Conservation (phyloP, 768 basidiomycete genomes). For the Royoungia palumana region DNA sequence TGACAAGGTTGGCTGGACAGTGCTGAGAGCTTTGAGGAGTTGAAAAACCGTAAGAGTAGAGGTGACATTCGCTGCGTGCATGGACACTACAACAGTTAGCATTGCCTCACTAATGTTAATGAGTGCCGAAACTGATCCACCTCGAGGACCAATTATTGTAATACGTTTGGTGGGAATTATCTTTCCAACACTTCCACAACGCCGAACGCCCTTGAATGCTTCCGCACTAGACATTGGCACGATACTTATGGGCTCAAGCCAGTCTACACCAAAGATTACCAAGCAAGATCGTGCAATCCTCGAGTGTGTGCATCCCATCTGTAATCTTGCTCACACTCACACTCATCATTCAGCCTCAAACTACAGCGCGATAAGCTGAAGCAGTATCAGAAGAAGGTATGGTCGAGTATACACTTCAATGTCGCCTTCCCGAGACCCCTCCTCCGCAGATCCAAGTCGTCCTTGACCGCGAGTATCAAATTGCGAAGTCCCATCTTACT, state of each 20-base stretch:
- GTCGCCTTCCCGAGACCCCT: background rate
- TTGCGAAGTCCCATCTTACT: conserved; percentile 79
- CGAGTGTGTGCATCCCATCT: conserved; percentile 60
- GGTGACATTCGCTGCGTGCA: conserved; percentile 29
- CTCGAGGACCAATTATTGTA: conserved; percentile 11
- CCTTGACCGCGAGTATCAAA: conserved; percentile 83
- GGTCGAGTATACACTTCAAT: conserved; percentile 10
- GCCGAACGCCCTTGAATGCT: background rate
- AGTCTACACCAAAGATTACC: conserved; percentile 86
- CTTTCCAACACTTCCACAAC: too few species aligned
- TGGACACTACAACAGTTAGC: conserved; percentile 23
- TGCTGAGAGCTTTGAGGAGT: conserved; percentile 10
- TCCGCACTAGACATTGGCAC: background rate
- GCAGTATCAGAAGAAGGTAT: conserved; percentile 92
- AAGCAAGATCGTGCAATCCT: conserved; percentile 91
- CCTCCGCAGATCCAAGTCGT: conserved; percentile 72
- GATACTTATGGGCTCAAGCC: conserved; percentile 58
- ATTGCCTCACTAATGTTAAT: conserved; percentile 26
- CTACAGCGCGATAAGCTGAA: conserved; percentile 92
- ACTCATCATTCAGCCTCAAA: conserved; percentile 69
- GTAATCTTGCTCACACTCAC: conserved; percentile 18
- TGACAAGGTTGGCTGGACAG: conserved; percentile 15
- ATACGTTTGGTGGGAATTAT: conserved; percentile 18
- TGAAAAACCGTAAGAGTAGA: conserved; percentile 22
- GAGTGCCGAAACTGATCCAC: conserved; percentile 5